These are phyloP conservation scores for Arabidopsis hybrid DNA, from an alignment of 441 rosid species.

Conservation along the genomic window DNA sequence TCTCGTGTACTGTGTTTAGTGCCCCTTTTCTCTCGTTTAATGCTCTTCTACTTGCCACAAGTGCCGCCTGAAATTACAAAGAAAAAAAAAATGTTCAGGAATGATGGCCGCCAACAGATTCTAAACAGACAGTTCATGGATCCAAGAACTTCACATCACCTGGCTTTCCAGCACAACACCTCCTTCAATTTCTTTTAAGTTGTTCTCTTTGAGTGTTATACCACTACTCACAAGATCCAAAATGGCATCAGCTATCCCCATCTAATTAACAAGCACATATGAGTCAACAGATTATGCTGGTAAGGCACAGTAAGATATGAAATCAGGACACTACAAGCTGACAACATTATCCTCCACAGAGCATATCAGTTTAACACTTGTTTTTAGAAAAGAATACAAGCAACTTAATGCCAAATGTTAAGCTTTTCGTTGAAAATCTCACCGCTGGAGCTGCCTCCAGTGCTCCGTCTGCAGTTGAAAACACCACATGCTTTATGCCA, in stretches of 20 bases:
- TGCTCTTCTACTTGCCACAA: conserved; percentile 85
- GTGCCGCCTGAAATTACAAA: conserved; percentile 69
- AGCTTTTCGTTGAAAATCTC: conserved; percentile 37
- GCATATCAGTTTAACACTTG: neutral
- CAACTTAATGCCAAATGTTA: neutral
- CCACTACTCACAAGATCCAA: conserved; percentile 99
- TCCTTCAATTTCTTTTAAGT: conserved; percentile 94
- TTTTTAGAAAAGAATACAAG: neutral
- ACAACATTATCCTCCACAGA: neutral
- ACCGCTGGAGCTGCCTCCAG: conserved; percentile 99
- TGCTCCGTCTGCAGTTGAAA: conserved; percentile 98
- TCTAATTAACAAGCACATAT: conserved; percentile 58
- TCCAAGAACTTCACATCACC: conserved; percentile 54
- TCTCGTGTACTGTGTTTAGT: conserved; percentile 73
- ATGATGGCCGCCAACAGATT: conserved; percentile 20
- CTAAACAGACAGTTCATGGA: conserved; percentile 32
- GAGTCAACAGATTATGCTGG: conserved; percentile 19
- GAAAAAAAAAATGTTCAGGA: conserved; percentile 26
- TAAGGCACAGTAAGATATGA: neutral
- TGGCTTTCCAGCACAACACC: conserved; percentile 94
- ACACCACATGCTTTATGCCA: conserved; percentile 77
- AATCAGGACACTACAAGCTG: conserved; percentile 14
- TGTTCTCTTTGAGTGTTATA: conserved; percentile 90
- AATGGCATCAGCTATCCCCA: conserved; percentile 99
- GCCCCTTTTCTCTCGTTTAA: conserved; percentile 78